Base-by-base conservation (phyloP, 2,329 filamentous ascomycete species). In the Apiospora kogelbergensis region DNA sequence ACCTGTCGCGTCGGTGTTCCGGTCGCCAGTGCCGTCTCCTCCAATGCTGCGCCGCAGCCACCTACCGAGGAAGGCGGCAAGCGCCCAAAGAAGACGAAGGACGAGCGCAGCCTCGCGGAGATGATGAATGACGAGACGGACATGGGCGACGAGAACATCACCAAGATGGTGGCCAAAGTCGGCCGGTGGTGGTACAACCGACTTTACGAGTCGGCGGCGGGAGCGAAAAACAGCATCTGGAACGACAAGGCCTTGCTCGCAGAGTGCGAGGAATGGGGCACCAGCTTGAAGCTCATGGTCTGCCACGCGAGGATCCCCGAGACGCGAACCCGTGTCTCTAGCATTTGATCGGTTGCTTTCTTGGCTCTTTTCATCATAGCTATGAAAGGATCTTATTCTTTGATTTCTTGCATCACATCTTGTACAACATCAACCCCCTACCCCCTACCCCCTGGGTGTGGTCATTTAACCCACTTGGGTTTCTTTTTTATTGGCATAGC, bases 171-270 rank as follows among this genome's bases (percentile, higher is more conserved):
- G 26, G 92, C 94, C 20, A 91, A 90, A 71, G 95, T 98, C 13
- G 95, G 94, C 1, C 88, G 96, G 57, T 98, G 95, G 94, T 99
- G 96, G 96, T 98, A 97, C 80, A 93, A 90, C 11, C 89, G 92
- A 67, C 98, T 95, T 83, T 98, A 98, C 78, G 95, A 98, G 80
- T 87, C 68, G 85, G 87, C 5, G 84, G 90, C 10, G 80, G 88
- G 70, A 80, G 85, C 84, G 65, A 81, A 83, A 64, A 82, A 83
- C 63, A 88, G 92, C 78, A 93, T 98, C 73, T 98, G 95, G 91
- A 87, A 85, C 63, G 92, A 98, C 77, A 88, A 86, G 68, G 86
- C 86, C 11, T 81, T 98, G 37, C 83, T 98, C 63, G 84, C 88
- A 20, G 96, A 99, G 81, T 98, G 95, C 76, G 93, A 97, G 80